Evolutionary conservation across 345 rosid genomes (phyloP).

Genomic region (Brassica carinata): DNA sequence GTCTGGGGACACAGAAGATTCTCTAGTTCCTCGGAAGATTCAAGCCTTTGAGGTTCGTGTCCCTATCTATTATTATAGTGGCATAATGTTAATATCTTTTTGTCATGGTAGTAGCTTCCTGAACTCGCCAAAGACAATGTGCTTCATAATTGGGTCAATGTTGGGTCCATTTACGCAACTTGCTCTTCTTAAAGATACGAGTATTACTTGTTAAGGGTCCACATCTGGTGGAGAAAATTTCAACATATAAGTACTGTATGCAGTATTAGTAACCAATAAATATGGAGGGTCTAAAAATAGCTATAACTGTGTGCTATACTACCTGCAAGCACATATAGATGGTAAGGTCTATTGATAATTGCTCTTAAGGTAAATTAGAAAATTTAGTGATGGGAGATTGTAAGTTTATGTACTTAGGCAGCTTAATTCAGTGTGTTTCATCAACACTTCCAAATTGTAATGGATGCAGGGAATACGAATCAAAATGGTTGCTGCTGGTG

Average conservation of each 20-base stretch:
- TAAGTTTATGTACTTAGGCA: slow-evolving; percentile 31
- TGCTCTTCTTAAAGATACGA: slow-evolving; percentile 11
- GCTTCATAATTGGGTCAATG: slow-evolving; percentile 14
- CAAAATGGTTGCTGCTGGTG: slow-evolving; percentile 96
- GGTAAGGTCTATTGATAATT: slow-evolving; percentile 9
- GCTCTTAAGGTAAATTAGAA: slow-evolving; percentile 8
- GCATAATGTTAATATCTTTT: background rate
- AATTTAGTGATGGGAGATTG: background rate
- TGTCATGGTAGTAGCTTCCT: slow-evolving; percentile 21
- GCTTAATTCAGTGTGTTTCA: background rate
- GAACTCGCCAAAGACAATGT: background rate
- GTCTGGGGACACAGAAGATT: slow-evolving; percentile 84
- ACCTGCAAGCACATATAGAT: slow-evolving; percentile 4
- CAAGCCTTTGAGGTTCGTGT: slow-evolving; percentile 79
- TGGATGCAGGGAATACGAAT: slow-evolving; percentile 66
- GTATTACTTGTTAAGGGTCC: slow-evolving; percentile 25
- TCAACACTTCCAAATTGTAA: slow-evolving; percentile 20
- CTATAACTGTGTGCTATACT: background rate
- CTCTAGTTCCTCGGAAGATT: slow-evolving; percentile 87
- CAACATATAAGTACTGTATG: background rate
- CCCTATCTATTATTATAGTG: slow-evolving; percentile 10
- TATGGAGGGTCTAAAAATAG: slow-evolving; percentile 3
- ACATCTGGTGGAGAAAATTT: slow-evolving; percentile 18
- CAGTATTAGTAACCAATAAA: slow-evolving; percentile 2
- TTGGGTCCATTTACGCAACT: slow-evolving; percentile 30